Evolutionary conservation across 192 early-diverging fungal genomes (phyloP).

Genomic region (Umbelopsis sp.): DNA sequence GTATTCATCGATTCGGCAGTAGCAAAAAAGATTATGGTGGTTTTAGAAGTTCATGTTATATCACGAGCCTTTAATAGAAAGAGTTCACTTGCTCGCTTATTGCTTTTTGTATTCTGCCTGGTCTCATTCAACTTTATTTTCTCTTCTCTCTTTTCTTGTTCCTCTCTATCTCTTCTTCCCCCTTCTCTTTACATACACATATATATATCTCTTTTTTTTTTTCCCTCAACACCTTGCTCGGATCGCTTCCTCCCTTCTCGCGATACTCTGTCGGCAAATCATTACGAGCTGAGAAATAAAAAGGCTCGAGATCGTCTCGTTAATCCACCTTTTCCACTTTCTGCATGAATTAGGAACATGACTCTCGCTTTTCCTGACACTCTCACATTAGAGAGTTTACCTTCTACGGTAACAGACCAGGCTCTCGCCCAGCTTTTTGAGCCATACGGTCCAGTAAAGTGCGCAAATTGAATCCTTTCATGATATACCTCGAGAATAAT

Average conservation of each 20-base stretch:
- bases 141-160: background rate
- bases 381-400: background rate
- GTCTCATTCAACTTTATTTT: background rate
- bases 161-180: background rate
- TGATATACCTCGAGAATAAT: background rate
- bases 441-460: conserved; percentile 7
- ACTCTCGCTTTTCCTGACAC: background rate
- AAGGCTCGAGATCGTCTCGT: background rate
- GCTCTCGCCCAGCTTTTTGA: background rate
- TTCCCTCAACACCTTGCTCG: background rate
- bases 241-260: background rate
- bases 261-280: too few relatives aligned
- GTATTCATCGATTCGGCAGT: background rate
- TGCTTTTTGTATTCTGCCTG: background rate
- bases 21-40: background rate
- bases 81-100: too few relatives aligned
- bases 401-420: background rate
- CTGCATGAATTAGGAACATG: background rate
- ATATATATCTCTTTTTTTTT: conserved; percentile 14
- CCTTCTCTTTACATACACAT: background rate
- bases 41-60: too few relatives aligned
- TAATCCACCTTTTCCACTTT: background rate
- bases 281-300: too few relatives aligned
- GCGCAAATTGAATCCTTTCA: background rate
- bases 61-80: too few relatives aligned